Base-by-base conservation (phyloP, 495 filamentous ascomycete species). In the Haplographium delicatum region DNA sequence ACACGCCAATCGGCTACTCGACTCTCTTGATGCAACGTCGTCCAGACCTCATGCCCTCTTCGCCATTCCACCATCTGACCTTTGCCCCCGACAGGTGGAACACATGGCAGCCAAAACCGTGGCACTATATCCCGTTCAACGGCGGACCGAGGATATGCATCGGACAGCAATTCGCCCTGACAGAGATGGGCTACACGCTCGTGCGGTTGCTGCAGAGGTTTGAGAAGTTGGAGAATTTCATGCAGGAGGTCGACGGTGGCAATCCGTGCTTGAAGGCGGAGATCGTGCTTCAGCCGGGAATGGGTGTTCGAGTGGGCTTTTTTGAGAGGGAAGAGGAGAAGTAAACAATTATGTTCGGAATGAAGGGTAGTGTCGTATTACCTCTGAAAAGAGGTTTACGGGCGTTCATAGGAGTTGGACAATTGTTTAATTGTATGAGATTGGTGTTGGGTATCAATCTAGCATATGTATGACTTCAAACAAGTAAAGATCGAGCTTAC, bases 101-200 rank as follows among this genome's bases (percentile, higher is more conserved):
- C 7, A 86, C 88, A 0, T 96, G 89, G 90, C 79, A 77, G 18
- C 56, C 59, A 7, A 55, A 56, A 28, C 55, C 55, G 1, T 62
- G 59, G 59, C 66, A 69, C 28, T 82, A 78, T 56, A 59, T 81
- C 13, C 79, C 80, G 0, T 83, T 83, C 56, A 78, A 76, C 52
- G 78, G 80, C n/a, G 79, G 80, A 0, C 75, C 77, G 23, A 73
- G 91, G 30, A 91, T 95, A 49, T 96, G 91, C 66, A 80, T 96
- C 58, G 91, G 91, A 8, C 89, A 86, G 79, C 72, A 81, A 76
- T 85, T 72, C 50, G 88, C 88, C n/a, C 74, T 94, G 19, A 88
- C 88, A 1, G 88, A 91, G 72, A 87, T 87, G 44, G 79, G 74
- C 11, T 93, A 89, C 58, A 84, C 84, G 3, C 72, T 88, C 9